Conservation (phyloP, 257 asterid species). For the Solanum pimpinellifolium region DNA sequence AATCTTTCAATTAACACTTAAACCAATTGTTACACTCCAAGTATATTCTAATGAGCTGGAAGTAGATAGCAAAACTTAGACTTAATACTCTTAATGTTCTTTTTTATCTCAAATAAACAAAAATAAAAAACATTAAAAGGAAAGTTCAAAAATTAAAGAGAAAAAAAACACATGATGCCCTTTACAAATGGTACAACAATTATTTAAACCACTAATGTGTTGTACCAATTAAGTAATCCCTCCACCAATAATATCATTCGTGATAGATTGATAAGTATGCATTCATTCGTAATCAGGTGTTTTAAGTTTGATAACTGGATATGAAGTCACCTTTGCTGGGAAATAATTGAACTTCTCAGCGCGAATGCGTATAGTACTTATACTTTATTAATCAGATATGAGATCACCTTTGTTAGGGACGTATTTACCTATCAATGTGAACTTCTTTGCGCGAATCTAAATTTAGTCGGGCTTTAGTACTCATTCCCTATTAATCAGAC, state of each 20-base stretch:
- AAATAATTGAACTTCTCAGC: too few species aligned
- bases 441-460: background rate
- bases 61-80: background rate
- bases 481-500: background rate
- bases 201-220: background rate
- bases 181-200: background rate
- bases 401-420: background rate
- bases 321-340: too few species aligned
- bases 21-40: background rate
- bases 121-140: background rate
- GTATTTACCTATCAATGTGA: background rate
- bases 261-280: fast-evolving
- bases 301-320: too few species aligned
- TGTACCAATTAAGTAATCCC: background rate
- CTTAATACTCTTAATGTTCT: background rate
- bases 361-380: too few species aligned
- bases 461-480: background rate
- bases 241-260: background rate
- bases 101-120: background rate
- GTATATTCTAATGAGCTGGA: background rate
- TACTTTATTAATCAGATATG: background rate
- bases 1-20: background rate
- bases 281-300: background rate
- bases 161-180: background rate
- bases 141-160: background rate